Evolutionary conservation across 805 yeast species (phyloP).

Genomic region (Clavispora carvajalis): DNA sequence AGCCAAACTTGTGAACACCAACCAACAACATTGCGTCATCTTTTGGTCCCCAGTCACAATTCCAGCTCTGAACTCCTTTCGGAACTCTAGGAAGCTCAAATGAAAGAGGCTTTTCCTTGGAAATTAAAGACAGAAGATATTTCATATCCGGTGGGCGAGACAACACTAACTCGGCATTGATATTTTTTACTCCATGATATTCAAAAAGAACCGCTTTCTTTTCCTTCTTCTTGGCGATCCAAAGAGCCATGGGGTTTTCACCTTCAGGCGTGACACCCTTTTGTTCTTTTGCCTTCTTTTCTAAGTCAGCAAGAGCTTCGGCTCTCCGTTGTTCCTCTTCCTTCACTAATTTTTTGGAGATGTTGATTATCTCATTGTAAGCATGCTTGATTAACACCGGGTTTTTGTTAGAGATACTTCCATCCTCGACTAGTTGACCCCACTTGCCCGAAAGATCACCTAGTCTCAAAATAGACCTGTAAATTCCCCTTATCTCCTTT

Average conservation of each 20-base stretch:
- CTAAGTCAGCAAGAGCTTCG: constrained; percentile 51
- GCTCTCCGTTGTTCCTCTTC: constrained; percentile 62
- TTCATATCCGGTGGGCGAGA: constrained; percentile 84
- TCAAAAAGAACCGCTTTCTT: constrained; percentile 88
- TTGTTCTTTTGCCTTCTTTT: constrained; percentile 53
- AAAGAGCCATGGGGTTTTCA: constrained; percentile 45
- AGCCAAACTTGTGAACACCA: constrained; percentile 90
- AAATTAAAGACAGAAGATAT: constrained; percentile 49
- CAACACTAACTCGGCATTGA: constrained; percentile 85
- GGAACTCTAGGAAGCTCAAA: constrained; percentile 61
- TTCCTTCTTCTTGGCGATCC: constrained; percentile 69
- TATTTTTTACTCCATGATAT: constrained; percentile 76
- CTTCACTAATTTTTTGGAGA: constrained; percentile 55
- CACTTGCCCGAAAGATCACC: constrained; percentile 77
- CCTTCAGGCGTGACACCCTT: constrained; percentile 38
- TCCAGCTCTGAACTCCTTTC: constrained; percentile 88
- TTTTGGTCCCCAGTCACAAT: constrained; percentile 72
- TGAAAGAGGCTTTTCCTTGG: constrained; percentile 48
- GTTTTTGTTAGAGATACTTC: constrained; percentile 78
- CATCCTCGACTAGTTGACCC: constrained; percentile 86
- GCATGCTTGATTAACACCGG: constrained; percentile 72
- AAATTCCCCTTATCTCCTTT: constrained; percentile 79
- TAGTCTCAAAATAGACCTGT: constrained; percentile 71
- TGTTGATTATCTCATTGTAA: constrained; percentile 64
- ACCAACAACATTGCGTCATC: constrained; percentile 85